Conservation (phyloP, 1,284 basidiomycete species). For the Apiotrichum gamsii region DNA sequence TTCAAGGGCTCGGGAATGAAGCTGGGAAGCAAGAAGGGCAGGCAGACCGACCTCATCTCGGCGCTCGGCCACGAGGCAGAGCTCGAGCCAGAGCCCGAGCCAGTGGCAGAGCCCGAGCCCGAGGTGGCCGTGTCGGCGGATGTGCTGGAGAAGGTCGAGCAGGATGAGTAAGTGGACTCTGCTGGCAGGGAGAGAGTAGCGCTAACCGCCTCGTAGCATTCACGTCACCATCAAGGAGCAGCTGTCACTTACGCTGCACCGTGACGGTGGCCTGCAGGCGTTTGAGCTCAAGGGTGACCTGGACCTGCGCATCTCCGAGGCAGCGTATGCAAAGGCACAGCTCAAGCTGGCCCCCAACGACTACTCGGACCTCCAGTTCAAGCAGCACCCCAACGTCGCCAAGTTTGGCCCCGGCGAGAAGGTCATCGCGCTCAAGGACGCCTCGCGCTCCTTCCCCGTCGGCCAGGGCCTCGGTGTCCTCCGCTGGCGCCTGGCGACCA, state of each 20-base stretch:
- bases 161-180: conserved; percentile 58
- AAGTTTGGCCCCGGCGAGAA: conserved; percentile 65
- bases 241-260: conserved; percentile 69
- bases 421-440: conserved; percentile 76
- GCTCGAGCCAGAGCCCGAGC: conserved; percentile 51
- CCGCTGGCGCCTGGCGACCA: conserved; percentile 85
- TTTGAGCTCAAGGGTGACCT: conserved; percentile 92
- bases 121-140: conserved; percentile 50
- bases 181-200: background rate
- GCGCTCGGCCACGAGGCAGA: conserved; percentile 74
- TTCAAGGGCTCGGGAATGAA: conserved; percentile 99
- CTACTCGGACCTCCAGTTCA: conserved; percentile 76
- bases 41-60: conserved; percentile 76
- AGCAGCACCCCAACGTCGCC: conserved; percentile 91
- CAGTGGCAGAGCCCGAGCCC: conserved; percentile 51
- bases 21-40: conserved; percentile 81
- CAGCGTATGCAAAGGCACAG: conserved; percentile 67
- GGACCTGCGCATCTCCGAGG: conserved; percentile 77
- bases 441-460: conserved; percentile 76
- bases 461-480: conserved; percentile 77
- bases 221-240: conserved; percentile 81
- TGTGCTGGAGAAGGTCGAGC: conserved; percentile 68
- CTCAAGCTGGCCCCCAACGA: conserved; percentile 62
- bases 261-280: conserved; percentile 83
- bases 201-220: conserved; percentile 46